Conservation (phyloP, 352 stramenopile genomes). For the Globisporangium uncinulatum region DNA sequence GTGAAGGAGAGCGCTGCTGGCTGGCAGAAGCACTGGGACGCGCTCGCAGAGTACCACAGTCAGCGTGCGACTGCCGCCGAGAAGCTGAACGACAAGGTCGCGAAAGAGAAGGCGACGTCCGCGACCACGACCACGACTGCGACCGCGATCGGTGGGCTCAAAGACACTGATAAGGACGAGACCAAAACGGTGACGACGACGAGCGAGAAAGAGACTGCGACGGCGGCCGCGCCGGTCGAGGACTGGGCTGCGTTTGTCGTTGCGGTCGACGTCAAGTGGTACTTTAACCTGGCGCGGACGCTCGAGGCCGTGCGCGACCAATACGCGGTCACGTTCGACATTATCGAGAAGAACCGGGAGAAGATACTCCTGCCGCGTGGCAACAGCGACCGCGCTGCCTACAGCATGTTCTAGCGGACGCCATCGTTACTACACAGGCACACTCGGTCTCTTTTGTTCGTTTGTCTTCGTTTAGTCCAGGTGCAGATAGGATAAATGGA, state of each 20-base stretch:
- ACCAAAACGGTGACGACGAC: conserved; percentile 59
- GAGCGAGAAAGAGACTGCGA: conserved; percentile 52
- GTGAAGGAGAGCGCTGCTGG: conserved; percentile 57
- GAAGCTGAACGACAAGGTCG: conserved; percentile 65
- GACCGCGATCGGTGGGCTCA: conserved; percentile 30
- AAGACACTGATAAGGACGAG: conserved; percentile 67
- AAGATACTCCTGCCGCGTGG: conserved; percentile 76
- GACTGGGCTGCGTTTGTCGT: conserved; percentile 67
- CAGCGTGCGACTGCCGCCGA: conserved; percentile 58
- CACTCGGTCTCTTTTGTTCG: too few relatives aligned
- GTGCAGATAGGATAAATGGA: too few relatives aligned
- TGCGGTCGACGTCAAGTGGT: conserved; percentile 82
- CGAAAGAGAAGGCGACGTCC: conserved; percentile 50
- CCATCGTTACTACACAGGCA: not conserved
- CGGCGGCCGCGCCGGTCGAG: conserved; percentile 22
- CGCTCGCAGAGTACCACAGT: conserved; percentile 62
- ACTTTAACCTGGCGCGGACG: conserved; percentile 61
- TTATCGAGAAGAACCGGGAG: conserved; percentile 74
- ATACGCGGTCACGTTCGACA: conserved; percentile 66
- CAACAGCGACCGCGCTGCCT: conserved; percentile 55
- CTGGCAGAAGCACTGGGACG: conserved; percentile 77
- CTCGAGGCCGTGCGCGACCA: conserved; percentile 73
- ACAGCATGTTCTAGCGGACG: conserved; percentile 75
- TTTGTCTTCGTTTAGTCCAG: too few relatives aligned
- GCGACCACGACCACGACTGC: conserved; percentile 42